Base-by-base conservation (phyloP, 805 yeast species). In the Hanseniaspora guilliermondii region DNA sequence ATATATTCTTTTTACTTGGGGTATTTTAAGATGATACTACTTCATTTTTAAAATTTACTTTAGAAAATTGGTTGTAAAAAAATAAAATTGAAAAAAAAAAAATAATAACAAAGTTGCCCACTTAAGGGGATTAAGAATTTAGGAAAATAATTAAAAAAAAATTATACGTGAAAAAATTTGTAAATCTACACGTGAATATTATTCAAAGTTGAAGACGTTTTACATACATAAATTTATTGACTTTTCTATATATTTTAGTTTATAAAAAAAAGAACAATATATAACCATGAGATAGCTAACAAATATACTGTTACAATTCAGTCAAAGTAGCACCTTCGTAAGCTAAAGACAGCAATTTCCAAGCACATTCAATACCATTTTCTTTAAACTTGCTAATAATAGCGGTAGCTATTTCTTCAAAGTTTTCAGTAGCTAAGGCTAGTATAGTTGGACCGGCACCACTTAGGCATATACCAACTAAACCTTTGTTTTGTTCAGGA, bases 391-490 rank as follows among this genome's bases (percentile, higher is more conserved):
- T 76, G 54, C 70, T 69, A 49, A 87, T 75, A 58, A 93, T 88
- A 53, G 81, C 85, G 6, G 67, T 65, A 7, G 98, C 96, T 61
- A 93, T 88, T 12, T 72, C 75, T 7, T 88, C 96, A 61, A 81
- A 93, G 67, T 87, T 85, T 19, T 78, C 83, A 4, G 96, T 88
- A 4, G 98, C 97, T 58, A 93, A 76, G 41, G 96, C 95, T 59
- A 93, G 73, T 56, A 93, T 89, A 7, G 98, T 93, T 56, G 98
- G 98, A 8, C 98, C 98, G 6, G 98, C 98, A 53, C 98, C 98
- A 27, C 95, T 85, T 56, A 93, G 75, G 67, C 98, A 93, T 61
- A 93, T 87, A 52, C 98, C 98, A 56, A 93, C 75, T 47, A 89
- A 74, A 3, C 97, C 97, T 1, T 83, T 83, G 65, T 86, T 85